Base-by-base conservation (phyloP, 306 rosid genomes). In the Trifolium repens region DNA sequence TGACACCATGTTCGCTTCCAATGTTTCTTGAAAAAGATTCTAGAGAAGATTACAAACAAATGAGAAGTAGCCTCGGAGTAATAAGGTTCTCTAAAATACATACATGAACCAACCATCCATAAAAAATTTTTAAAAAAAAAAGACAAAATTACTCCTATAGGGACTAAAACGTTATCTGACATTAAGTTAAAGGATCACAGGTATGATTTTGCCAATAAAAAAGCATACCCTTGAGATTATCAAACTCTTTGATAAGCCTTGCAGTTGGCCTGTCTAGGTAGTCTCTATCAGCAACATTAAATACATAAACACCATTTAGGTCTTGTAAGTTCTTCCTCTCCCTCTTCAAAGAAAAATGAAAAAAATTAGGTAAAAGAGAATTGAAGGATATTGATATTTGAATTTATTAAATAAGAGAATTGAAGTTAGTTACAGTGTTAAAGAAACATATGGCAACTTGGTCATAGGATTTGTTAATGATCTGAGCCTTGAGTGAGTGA, bases 381-480 rank as follows among this genome's bases (percentile, higher is more conserved):
- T 4, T 32, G 35, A 32, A 32, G 35, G 35, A 32, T 32, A 4
- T 32, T 4, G 35, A 32, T 32, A 32, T 32, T 32, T 32, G 35
- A 32, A 32, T 32, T 32, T 32, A 32, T 32, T 32, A 32, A 32
- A 32, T 4, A 4, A 32, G 6, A 4, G 35, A 32, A 32, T 32
- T 32, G 35, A 32, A 32, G 6, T 32, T 58, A 26, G 86, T 81
- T 82, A 94, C 98, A 0, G 98, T 94, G 84, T 91, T 94, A 43
- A 81, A 90, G 84, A 94, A 94, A 87, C 98, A 94, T 75, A 94
- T 81, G 71, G 98, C 89, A 78, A 94, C 85, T 87, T 94, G 97
- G 60, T 91, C 96, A 50, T 88, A 83, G 1, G 97, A 84, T 47
- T 83, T 84, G 79, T 79, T 91, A n/a, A 94, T 89, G 80, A 94